Base-by-base conservation (phyloP, 805 yeast species). In the Candida verbasci region DNA sequence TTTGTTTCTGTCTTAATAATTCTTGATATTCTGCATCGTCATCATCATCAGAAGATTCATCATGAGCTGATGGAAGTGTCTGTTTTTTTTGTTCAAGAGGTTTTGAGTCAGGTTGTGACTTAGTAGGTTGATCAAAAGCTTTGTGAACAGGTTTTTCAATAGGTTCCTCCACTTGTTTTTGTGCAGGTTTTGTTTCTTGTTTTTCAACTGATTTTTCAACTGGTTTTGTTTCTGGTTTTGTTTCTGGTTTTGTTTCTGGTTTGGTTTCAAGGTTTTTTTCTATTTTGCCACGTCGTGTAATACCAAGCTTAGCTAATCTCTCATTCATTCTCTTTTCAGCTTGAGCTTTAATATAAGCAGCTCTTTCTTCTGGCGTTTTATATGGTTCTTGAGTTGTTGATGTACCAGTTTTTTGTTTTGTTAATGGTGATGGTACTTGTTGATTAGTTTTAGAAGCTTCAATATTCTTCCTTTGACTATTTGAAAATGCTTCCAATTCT, bases 281-380 rank as follows among this genome's bases (percentile, higher is more conserved):
- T 26, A 23, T 11, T 39, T 29, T 24, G 17, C 52, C 54, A 39
- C 62, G 60, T 52, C 78, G 65, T 16, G 70, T 61, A 41, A 86
- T 74, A 3, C 95, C 95, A 39, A 87, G 69, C 43, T 80, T 83
- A 3, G 94, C 95, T 50, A 87, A 68, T 49, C 87, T 71, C 49
- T 85, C 95, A 42, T 79, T 80, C 96, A 88, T 87, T 58, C 85
- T 75, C 58, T 65, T 65, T 50, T 80, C 79, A 1, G 74, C 74
- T 51, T 85, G 91, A 12, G 87, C 91, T 56, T 86, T 87, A 36
- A 86, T 78, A 49, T 76, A 74, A n/a, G 86, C 82, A 4, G 93
- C 75, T 42, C 94, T 69, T 31, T 84, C 89, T 40, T 77, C 83
- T 1, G 84, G 70, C 9, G 77, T 63, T 21, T 56, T 65, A 52